Evolutionary conservation across 2,329 filamentous ascomycete genomes (phyloP).

Genomic region (Aureobasidium melanogenum): DNA sequence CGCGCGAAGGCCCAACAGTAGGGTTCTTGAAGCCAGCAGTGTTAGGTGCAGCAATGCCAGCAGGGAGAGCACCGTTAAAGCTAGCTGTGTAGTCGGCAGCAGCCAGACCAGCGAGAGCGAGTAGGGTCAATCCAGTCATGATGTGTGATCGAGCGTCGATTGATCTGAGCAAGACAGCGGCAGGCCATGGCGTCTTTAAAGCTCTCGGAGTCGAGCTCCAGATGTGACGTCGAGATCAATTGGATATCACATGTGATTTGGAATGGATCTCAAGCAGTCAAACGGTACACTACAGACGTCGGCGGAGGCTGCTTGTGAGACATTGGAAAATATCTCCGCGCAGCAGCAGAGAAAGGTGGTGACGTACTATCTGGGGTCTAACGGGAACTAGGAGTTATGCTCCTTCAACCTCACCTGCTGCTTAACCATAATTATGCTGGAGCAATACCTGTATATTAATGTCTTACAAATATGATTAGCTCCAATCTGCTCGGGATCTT

Average conservation of each 20-base stretch:
- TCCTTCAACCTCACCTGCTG: constrained; percentile 1
- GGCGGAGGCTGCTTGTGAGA: neutral
- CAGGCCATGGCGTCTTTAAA: neutral
- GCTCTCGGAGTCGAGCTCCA: neutral
- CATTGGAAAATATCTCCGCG: neutral
- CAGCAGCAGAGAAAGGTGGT: neutral
- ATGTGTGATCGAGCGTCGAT: neutral
- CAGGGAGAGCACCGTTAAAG: constrained; percentile 10
- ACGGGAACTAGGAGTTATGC: neutral
- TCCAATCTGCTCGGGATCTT: neutral
- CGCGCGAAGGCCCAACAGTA: constrained; percentile 16
- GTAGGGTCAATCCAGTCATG: neutral
- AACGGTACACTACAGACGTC: neutral
- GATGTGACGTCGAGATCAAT: neutral
- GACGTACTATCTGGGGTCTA: neutral
- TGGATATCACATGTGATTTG: neutral
- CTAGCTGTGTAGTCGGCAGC: neutral
- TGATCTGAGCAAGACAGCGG: neutral
- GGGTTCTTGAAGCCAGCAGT: constrained; percentile 16
- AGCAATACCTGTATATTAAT: neutral
- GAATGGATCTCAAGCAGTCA: neutral
- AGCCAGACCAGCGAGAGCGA: constrained; percentile 6
- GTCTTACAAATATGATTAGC: too few species aligned
- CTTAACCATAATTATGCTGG: neutral
- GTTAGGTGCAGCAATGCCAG: constrained; percentile 8